Base-by-base conservation (phyloP, 371 early-diverging fungal genomes). In the Paraphysoderma sedebokerense region DNA sequence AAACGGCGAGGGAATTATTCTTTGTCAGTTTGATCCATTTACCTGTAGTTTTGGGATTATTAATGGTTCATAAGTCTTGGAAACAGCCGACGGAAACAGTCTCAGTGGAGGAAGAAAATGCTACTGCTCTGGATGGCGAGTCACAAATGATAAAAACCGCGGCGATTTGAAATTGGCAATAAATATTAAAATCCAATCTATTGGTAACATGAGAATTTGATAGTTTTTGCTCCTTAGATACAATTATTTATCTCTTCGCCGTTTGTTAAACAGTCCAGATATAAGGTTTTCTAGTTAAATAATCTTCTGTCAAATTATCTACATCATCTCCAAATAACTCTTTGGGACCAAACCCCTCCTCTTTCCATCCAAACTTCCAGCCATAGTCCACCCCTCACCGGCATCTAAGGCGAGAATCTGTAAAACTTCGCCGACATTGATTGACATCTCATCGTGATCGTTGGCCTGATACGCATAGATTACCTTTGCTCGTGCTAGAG, bases 41-140 rank as follows among this genome's bases (percentile, higher is more conserved):
- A 50, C 93, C 93, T 0, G 63, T 92, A 1, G 52, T 86, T 23
- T 58, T 93, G 42, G 85, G 74, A 3, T 66, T 93, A 38, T 66
- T 93, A 65, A 80, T 95, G 77, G 49, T 82, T 19, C 92, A 92
- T 62, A 92, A 95, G 59, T n/a, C n/a, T n/a, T n/a, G n/a, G n/a
- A n/a, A n/a, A n/a, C n/a, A n/a, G n/a, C 20, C 24, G 42, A 26
- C 46, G 33, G 29, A 22, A 44, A 46, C 28, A 49, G 28, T n/a
- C n/a, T n/a, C n/a, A n/a, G n/a, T n/a, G n/a, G n/a, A n/a, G n/a
- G n/a, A n/a, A n/a, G n/a, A n/a, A n/a, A n/a, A n/a, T n/a, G n/a
- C n/a, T n/a, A n/a, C n/a, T n/a, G n/a, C n/a, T n/a, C n/a, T n/a
- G n/a, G n/a, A n/a, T n/a, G n/a, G n/a, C n/a, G n/a, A n/a, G n/a